These are phyloP conservation scores for Diplocarpon mali DNA, from an alignment of 2,329 filamentous ascomycete genomes.

Conservation along the genomic window DNA sequence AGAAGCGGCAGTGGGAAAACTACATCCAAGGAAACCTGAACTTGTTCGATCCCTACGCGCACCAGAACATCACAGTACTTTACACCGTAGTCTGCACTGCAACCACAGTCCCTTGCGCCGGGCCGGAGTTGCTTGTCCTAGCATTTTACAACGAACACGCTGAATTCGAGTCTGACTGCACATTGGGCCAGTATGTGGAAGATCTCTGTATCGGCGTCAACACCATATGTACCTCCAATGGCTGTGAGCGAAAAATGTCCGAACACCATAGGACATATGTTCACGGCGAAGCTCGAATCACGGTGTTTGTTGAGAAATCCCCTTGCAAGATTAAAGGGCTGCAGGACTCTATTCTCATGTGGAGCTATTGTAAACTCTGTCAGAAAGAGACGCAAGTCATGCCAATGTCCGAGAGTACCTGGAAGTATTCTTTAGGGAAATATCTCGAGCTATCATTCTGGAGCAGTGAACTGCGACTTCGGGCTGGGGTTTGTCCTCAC, in stretches of 20 bases:
- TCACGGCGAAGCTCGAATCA: constrained; percentile 88
- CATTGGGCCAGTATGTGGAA: constrained; percentile 89
- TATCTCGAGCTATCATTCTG: constrained; percentile 97
- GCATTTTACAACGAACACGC: constrained; percentile 88
- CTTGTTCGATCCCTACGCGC: constrained; percentile 87
- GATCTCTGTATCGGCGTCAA: constrained; percentile 70
- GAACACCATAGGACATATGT: constrained; percentile 96
- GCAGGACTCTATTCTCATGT: constrained; percentile 81
- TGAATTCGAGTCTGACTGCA: constrained; percentile 72
- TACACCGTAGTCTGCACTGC: constrained; percentile 90
- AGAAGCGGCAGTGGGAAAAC: constrained; percentile 92
- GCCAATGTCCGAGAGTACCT: constrained; percentile 86
- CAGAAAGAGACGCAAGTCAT: constrained; percentile 81
- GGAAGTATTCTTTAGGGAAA: constrained; percentile 98
- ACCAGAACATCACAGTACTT: constrained; percentile 91
- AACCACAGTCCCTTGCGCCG: constrained; percentile 86
- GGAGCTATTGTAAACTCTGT: constrained; percentile 92
- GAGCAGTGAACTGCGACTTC: constrained; percentile 71
- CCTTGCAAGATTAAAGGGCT: constrained; percentile 52
- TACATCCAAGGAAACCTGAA: constrained; percentile 82
- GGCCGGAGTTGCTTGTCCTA: constrained; percentile 80
- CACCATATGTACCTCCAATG: constrained; percentile 68
- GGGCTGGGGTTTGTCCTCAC: constrained; percentile 69
- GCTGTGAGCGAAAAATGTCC: constrained; percentile 78
- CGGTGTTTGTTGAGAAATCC: constrained; percentile 74